These are phyloP conservation scores for Colletotrichum echinochloae DNA, from an alignment of 2,329 filamentous ascomycete species.

Conservation along the genomic window DNA sequence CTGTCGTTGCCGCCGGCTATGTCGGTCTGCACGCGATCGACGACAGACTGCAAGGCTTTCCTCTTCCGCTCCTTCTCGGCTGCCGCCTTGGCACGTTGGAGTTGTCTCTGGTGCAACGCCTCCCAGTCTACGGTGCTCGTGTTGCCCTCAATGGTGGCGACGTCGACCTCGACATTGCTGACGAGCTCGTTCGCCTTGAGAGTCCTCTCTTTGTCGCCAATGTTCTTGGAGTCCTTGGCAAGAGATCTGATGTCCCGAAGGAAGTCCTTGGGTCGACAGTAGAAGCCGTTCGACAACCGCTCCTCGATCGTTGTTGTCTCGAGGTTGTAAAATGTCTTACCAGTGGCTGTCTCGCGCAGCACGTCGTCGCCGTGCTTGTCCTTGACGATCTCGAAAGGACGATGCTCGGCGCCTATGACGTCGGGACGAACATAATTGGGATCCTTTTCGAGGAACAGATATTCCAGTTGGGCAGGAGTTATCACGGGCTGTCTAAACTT, in stretches of 20 bases:
- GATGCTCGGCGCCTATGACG: slow-evolving; percentile 64
- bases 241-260: slow-evolving; percentile 87
- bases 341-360: slow-evolving; percentile 78
- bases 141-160: slow-evolving; percentile 79
- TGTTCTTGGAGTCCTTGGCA: slow-evolving; percentile 84
- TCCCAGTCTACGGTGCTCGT: slow-evolving; percentile 82
- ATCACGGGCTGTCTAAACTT: slow-evolving; percentile 88
- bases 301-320: slow-evolving; percentile 95
- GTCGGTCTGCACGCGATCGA: slow-evolving; percentile 64
- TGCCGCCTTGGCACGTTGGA: slow-evolving; percentile 70
- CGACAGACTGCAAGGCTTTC: slow-evolving; percentile 68
- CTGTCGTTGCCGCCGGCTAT: slow-evolving; percentile 63
- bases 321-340: slow-evolving; percentile 94
- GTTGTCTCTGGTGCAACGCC: slow-evolving; percentile 79
- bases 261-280: slow-evolving; percentile 91
- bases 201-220: slow-evolving; percentile 84
- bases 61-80: slow-evolving; percentile 74
- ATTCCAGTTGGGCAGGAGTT: slow-evolving; percentile 78
- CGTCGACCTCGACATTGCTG: slow-evolving; percentile 94
- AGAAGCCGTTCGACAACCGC: slow-evolving; percentile 95
- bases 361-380: slow-evolving; percentile 85
- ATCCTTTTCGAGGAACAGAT: slow-evolving; percentile 86
- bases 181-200: slow-evolving; percentile 92
- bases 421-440: slow-evolving; percentile 75
- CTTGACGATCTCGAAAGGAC: slow-evolving; percentile 83